phyloP scores from a whole-genome alignment of 306 rosid genomes.

The Cicer bijugum region DNA sequence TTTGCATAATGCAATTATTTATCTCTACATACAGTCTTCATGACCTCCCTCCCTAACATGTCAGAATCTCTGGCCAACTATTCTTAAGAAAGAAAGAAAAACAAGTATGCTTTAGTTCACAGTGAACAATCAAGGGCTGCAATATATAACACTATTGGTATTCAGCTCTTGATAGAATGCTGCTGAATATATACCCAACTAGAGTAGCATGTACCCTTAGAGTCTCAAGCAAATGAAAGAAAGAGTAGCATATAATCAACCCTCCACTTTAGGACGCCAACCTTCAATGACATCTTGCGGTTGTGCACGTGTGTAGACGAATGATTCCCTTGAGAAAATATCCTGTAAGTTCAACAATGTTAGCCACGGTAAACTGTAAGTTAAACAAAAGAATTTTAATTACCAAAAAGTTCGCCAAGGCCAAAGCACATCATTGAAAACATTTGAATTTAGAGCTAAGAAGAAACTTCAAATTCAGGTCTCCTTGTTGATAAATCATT shows the following conservation, averaged over 20 bases:
- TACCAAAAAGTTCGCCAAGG: background rate
- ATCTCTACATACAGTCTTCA: conserved; percentile 10
- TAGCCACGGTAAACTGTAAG: conserved; percentile 26
- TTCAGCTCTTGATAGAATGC: conserved; percentile 21
- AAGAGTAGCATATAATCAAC: conserved; percentile 48
- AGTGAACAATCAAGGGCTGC: conserved; percentile 14
- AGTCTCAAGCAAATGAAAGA: conserved; percentile 21
- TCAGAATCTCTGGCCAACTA: conserved; percentile 36
- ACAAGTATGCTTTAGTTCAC: conserved; percentile 2
- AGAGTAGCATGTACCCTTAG: conserved; percentile 14
- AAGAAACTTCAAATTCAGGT: conserved; percentile 4
- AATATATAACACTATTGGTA: conserved; percentile 29
- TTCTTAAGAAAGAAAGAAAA: conserved; percentile 1
- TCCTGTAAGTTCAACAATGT: conserved; percentile 56
- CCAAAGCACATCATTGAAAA: conserved; percentile 10
- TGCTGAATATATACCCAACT: conserved; percentile 14
- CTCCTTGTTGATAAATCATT: background rate
- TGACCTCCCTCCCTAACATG: conserved; percentile 35
- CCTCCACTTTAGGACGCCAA: conserved; percentile 94
- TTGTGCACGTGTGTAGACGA: conserved; percentile 70
- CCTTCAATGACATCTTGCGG: conserved; percentile 87
- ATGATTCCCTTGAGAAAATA: conserved; percentile 79
- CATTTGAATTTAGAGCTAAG: background rate
- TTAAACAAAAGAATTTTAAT: conserved; percentile 10
- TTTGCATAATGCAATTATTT: conserved; percentile 31